Conservation (phyloP, 2,329 filamentous ascomycete species). For the Hyphodiscus sp. region DNA sequence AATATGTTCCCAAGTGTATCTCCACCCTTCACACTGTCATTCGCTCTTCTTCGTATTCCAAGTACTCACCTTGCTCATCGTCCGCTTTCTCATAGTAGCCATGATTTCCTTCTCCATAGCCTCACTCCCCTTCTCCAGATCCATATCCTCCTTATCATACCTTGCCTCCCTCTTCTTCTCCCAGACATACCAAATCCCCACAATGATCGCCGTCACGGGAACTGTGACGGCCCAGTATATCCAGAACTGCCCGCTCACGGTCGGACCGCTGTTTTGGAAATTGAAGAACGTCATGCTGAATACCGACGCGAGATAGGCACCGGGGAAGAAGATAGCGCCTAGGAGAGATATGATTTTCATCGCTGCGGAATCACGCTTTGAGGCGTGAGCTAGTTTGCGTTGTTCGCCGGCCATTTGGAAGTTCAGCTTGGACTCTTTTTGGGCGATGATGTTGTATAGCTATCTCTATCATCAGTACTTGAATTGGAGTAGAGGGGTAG, state of each 20-base stretch:
- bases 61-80: not conserved
- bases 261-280: conserved; percentile 35
- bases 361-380: conserved; percentile 39
- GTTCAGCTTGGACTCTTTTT: conserved; percentile 58
- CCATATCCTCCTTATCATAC: conserved; percentile 22
- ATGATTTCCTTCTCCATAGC: conserved; percentile 38
- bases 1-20: not conserved
- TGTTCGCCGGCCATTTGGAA: conserved; percentile 46
- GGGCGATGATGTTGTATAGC: conserved; percentile 61
- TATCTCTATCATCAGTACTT: conserved; percentile 24
- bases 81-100: conserved; percentile 42
- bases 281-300: conserved; percentile 65
- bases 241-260: conserved; percentile 47
- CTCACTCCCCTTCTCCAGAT: conserved; percentile 25
- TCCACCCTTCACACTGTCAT: not conserved
- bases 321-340: conserved; percentile 56
- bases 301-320: conserved; percentile 55
- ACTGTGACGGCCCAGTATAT: conserved; percentile 57
- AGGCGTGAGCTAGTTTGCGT: conserved; percentile 33
- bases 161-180: conserved; percentile 18
- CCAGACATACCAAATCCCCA: conserved; percentile 47
- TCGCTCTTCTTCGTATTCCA: not conserved
- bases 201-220: conserved; percentile 49
- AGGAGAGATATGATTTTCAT: conserved; percentile 61
- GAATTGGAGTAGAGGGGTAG: not conserved